Base-by-base conservation (phyloP, 2,329 filamentous ascomycete species). In the Fusarium sarcochroum region DNA sequence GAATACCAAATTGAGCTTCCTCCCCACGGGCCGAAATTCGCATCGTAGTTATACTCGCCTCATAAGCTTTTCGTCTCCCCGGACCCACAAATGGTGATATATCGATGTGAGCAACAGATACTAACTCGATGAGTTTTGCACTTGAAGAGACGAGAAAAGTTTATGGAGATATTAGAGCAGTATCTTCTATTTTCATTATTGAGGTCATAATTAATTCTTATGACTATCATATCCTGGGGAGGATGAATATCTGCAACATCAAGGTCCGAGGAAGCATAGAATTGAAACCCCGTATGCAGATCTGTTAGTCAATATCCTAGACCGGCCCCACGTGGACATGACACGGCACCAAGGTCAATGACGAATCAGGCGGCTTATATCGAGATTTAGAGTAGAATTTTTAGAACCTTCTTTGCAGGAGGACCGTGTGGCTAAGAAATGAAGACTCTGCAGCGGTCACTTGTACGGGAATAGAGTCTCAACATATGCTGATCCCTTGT, bases 251-350 rank as follows among this genome's bases (percentile, higher is more conserved):
- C 15, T 45, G 14, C 17, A 38, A 41, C 27, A 32, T 59, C n/a
- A 30, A 35, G 10, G 38, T 21, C 50, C 13, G 35, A 53, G 38
- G 35, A 56, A 49, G 25, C 30, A 53, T 49, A 27, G 30, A 25
- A 62, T 25, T 56, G 27, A 35, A 66, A 54, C 65, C 54, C 37
- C 46, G 65, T 50, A 52, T 66, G 46, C 30, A 53, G 66, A 68
- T 68, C 65, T 37, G 10, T 56, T 52, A 37, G 56, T 62, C 50
- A 52, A 32, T 21, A 51, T 49, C 41, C 35, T 44, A 52, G 41
- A 14, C 40, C 15, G 7, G 45, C 32, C 48, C 66, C 65, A 68
- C 47, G 58, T 60, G 42, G 34, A 20, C 23, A 49, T 56, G 41
- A 25, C 49, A 52, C 34, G 35, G 59, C 30, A 27, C 21, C 17